Evolutionary conservation across 805 yeast species (phyloP).

Genomic region (Cyberlindnera saturnus): DNA sequence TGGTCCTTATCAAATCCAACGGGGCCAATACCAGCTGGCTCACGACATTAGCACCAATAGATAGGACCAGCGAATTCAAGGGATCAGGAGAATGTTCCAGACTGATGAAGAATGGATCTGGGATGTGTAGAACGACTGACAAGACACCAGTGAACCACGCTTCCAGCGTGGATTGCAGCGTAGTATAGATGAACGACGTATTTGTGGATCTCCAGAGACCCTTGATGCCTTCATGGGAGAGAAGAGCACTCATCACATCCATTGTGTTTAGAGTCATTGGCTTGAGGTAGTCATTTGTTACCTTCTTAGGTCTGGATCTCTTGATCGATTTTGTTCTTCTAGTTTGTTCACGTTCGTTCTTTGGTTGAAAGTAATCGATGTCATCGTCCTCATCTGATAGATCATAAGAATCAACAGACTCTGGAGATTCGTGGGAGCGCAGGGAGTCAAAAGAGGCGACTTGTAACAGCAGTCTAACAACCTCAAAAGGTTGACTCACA

Average conservation of each 20-base stretch:
- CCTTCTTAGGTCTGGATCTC: background rate
- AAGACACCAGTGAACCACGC: constrained; percentile 90
- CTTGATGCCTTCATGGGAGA: constrained; percentile 64
- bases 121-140: constrained; percentile 73
- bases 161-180: constrained; percentile 69
- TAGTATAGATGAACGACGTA: constrained; percentile 72
- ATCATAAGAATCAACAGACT: constrained; percentile 14
- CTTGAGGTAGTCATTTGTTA: constrained; percentile 29
- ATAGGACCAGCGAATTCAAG: constrained; percentile 54
- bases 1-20: constrained; percentile 72
- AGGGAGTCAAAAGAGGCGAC: constrained; percentile 33
- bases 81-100: constrained; percentile 77
- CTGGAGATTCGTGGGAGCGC: constrained; percentile 30
- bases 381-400: constrained; percentile 32
- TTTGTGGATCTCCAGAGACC: constrained; percentile 71
- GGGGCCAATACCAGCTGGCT: constrained; percentile 76
- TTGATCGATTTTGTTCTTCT: constrained; percentile 16
- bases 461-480: constrained; percentile 71
- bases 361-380: constrained; percentile 35
- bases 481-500: constrained; percentile 84
- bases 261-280: constrained; percentile 59
- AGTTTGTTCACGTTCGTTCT: constrained; percentile 15
- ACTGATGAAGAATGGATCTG: constrained; percentile 86
- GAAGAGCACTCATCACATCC: constrained; percentile 58
- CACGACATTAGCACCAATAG: constrained; percentile 63